Base-by-base conservation (phyloP, 345 rosid genomes). In the Barbarea vulgaris region DNA sequence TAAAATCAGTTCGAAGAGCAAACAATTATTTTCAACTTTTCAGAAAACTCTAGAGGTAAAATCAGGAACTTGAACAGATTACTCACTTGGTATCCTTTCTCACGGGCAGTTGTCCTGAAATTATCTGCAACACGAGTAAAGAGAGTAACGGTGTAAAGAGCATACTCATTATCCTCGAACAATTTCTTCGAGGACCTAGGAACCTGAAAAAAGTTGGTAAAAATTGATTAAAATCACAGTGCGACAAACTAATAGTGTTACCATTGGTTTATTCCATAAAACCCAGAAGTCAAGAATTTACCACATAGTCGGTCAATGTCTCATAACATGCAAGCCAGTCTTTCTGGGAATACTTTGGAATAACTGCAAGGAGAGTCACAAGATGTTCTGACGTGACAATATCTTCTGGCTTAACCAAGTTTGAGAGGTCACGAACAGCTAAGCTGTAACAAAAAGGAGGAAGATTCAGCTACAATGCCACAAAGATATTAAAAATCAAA, bases 351-450 rank as follows among this genome's bases (percentile, higher is more conserved):
- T 96, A 96, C 80, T 93, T 89, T 64, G 99, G 89, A 76, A 93
- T 83, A 80, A 93, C 39, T 48, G 96, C 95, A 27, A 93, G 93
- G 61, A 96, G 97, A 68, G 98, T 93, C 52, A 78, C 83, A 3
- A 93, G 86, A 80, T 96, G 89, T 77, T 96, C 99, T 47, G 99
- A 93, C 28, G 73, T 56, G 41, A 96, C 58, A 69, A 96, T 84
- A 84, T 96, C 98, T 78, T 86, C 96, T 30, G 93, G 91, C 80
- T 96, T 93, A 70, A 96, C 99, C 76, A 93, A 77, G 86, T 77
- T 85, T 50, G 99, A 93, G 60, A 93, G 91, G 85, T 96, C 99
- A 80, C 99, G 95, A 75, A 96, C 98, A 77, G 99, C 98, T 84
- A 96, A 88, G 87, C 99, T 96, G 94, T 77, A 78, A 59, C 69